These are phyloP conservation scores for Cercophora scortea DNA, from an alignment of 495 filamentous ascomycete species.

Conservation along the genomic window DNA sequence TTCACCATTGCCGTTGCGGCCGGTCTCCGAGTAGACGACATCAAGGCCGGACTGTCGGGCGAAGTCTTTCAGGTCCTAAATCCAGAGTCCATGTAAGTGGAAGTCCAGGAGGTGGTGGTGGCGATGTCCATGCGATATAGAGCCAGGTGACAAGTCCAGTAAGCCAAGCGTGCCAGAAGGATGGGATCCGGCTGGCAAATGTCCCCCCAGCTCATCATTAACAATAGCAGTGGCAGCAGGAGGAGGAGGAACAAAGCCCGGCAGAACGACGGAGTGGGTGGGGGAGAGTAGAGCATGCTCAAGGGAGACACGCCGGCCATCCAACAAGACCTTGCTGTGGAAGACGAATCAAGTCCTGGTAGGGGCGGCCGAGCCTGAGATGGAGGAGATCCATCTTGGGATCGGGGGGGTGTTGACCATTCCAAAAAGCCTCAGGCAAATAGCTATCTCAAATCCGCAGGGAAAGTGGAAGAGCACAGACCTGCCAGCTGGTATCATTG, in stretches of 20 bases:
- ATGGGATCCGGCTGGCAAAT: constrained; percentile 4
- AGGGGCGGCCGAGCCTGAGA: constrained; percentile 11
- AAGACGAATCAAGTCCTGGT: constrained; percentile 7
- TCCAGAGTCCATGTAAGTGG: constrained; percentile 50
- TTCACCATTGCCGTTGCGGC: constrained; percentile 84
- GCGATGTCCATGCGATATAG: constrained; percentile 25
- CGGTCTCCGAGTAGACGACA: constrained; percentile 96
- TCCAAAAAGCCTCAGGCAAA: constrained; percentile 18
- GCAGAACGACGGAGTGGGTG: constrained; percentile 7
- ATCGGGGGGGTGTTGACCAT: constrained; percentile 10
- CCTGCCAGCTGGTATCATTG: constrained; percentile 99
- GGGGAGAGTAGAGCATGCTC: not conserved
- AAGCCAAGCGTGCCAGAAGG: constrained; percentile 19
- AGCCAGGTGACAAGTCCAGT: constrained; percentile 38
- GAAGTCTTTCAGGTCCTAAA: constrained; percentile 99
- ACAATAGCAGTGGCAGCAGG: not conserved
- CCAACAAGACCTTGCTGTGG: constrained; percentile 4
- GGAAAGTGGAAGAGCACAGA: constrained; percentile 70
- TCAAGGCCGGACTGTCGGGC: constrained; percentile 93
- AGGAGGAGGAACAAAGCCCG: constrained; percentile 15
- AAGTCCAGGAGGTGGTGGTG: constrained; percentile 32
- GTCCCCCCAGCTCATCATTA: not conserved
- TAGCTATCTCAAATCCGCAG: constrained; percentile 29
- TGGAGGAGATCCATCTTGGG: constrained; percentile 1
- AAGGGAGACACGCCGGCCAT: constrained; percentile 4